phyloP scores from a whole-genome alignment of 371 early-diverging fungal genomes.

The Mortierella sp. region DNA sequence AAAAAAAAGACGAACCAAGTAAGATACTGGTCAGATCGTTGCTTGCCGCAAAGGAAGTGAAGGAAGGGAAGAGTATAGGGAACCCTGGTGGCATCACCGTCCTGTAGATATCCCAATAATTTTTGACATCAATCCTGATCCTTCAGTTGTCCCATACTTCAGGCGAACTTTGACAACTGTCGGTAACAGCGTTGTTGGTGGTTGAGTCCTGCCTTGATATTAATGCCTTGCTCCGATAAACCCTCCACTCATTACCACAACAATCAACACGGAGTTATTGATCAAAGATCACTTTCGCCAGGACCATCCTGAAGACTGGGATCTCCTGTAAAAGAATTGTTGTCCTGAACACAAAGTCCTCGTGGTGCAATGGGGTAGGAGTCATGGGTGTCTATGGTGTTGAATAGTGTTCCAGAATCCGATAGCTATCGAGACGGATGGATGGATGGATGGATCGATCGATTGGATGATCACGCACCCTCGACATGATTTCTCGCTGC shows the following conservation, averaged over 20 bases:
- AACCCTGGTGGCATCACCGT: background rate
- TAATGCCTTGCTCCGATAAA: too few species aligned
- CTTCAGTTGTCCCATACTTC: background rate
- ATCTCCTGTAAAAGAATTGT: background rate
- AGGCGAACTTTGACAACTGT: background rate
- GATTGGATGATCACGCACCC: conserved; percentile 32
- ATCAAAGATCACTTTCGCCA: too few species aligned
- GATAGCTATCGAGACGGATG: conserved; percentile 12
- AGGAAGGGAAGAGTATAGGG: background rate
- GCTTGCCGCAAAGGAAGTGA: conserved; percentile 3
- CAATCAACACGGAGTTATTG: too few species aligned
- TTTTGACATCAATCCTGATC: background rate
- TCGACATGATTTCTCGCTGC: conserved; percentile 44
- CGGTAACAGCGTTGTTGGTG: background rate
- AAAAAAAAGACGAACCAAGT: conserved; percentile 52
- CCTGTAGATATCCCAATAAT: background rate
- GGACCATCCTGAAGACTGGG: too few species aligned
- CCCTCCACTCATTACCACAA: too few species aligned
- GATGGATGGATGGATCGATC: conserved; percentile 19
- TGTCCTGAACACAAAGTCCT: too few species aligned
- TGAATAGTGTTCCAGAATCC: background rate
- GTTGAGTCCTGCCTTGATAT: too few species aligned
- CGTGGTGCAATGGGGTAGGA: too few species aligned
- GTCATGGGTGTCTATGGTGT: background rate
- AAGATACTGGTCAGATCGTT: conserved; percentile 53